phyloP scores from a whole-genome alignment of 2,329 filamentous ascomycete species.

The Curvularia spicifera region DNA sequence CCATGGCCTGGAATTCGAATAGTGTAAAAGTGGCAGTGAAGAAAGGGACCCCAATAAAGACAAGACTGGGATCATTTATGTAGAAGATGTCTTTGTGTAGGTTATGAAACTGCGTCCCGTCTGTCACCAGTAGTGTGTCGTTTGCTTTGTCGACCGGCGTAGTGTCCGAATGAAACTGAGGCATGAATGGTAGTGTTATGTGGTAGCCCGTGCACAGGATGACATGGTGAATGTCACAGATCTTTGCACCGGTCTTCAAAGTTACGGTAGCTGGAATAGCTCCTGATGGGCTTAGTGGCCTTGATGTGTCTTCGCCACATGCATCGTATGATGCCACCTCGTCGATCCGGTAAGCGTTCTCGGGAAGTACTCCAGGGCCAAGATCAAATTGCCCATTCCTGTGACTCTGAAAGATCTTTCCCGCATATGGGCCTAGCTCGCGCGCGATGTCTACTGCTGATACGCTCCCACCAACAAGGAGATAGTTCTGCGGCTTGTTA shows the following conservation, averaged over 20 bases:
- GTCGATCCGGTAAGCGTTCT: slow-evolving; percentile 59
- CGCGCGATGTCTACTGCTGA: slow-evolving; percentile 63
- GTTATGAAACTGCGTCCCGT: slow-evolving; percentile 69
- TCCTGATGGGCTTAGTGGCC: slow-evolving; percentile 24
- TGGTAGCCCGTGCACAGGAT: slow-evolving; percentile 74
- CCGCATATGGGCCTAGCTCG: slow-evolving; percentile 56
- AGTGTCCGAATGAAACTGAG: slow-evolving; percentile 57
- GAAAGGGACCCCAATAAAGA: slow-evolving; percentile 70
- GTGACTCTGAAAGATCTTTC: slow-evolving; percentile 61
- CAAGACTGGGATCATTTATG: slow-evolving; percentile 68
- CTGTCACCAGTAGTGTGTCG: slow-evolving; percentile 64
- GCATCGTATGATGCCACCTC: slow-evolving; percentile 58
- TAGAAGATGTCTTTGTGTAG: slow-evolving; percentile 75
- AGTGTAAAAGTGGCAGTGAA: slow-evolving; percentile 71
- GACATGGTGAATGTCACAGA: slow-evolving; percentile 66
- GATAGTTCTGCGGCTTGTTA: slow-evolving; percentile 50
- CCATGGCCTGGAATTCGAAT: slow-evolving; percentile 73
- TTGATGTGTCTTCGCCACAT: background rate
- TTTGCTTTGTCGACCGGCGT: slow-evolving; percentile 56
- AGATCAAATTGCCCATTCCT: slow-evolving; percentile 68
- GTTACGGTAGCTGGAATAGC: slow-evolving; percentile 59
- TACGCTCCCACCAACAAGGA: slow-evolving; percentile 63
- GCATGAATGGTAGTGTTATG: slow-evolving; percentile 69
- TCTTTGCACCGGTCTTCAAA: slow-evolving; percentile 59
- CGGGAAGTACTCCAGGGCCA: slow-evolving; percentile 60